These are phyloP conservation scores for Metschnikowia hibisci DNA, from an alignment of 805 yeast genomes.

Conservation along the genomic window DNA sequence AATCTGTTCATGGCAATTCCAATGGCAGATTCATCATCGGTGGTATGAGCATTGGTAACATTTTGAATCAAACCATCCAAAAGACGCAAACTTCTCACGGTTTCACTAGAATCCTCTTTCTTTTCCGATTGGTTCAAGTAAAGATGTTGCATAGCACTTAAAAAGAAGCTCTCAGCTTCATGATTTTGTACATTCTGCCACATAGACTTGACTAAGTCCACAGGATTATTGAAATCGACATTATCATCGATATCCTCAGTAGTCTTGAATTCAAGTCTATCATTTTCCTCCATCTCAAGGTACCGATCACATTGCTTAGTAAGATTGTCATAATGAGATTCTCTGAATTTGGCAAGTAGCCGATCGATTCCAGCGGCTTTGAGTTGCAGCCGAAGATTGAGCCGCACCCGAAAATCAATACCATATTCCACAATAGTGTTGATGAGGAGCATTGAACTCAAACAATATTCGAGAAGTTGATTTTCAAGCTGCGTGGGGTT, in stretches of 20 bases:
- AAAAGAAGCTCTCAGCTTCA: conserved; percentile 54
- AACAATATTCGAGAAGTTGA: conserved; percentile 64
- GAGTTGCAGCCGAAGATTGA: conserved; percentile 52
- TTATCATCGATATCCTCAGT: conserved; percentile 35
- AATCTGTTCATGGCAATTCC: conserved; percentile 74
- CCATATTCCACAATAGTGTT: conserved; percentile 57
- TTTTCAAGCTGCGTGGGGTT: conserved; percentile 48
- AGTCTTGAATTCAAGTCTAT: conserved; percentile 43
- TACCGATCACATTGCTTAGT: conserved; percentile 64
- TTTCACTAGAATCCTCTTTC: conserved; percentile 39
- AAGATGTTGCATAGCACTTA: conserved; percentile 65
- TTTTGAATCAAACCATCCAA: conserved; percentile 64
- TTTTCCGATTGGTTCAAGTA: conserved; percentile 53
- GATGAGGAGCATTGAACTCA: conserved; percentile 66
- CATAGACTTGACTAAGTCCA: conserved; percentile 58
- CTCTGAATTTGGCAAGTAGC: conserved; percentile 19
- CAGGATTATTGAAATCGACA: conserved; percentile 65
- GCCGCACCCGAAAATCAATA: conserved; percentile 42
- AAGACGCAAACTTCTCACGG: conserved; percentile 54
- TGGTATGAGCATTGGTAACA: conserved; percentile 49
- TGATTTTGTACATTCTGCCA: conserved; percentile 56
- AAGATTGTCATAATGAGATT: conserved; percentile 54
- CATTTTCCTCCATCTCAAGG: conserved; percentile 52
- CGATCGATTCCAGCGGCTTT: conserved; percentile 23
- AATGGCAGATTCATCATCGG: conserved; percentile 48